phyloP scores from a whole-genome alignment of 331 rosid species.

The Quercus phellos region DNA sequence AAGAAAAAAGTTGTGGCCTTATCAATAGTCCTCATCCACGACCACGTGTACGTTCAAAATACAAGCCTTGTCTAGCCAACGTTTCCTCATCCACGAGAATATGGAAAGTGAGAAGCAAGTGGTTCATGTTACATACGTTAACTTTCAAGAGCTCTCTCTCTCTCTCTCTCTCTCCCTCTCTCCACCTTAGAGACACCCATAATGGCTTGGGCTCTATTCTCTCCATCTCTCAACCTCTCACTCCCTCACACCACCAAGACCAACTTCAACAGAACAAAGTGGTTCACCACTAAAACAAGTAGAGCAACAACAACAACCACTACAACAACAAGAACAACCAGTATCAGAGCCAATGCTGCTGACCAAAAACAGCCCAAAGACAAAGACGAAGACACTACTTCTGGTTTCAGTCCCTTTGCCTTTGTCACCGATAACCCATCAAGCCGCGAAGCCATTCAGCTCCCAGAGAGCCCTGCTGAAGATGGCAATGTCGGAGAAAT shows the following conservation, averaged over 20 bases:
- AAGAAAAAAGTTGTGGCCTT: too few species aligned
- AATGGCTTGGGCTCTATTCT: slow-evolving; percentile 45
- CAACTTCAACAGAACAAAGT: background rate
- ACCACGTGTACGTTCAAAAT: too few species aligned
- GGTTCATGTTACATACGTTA: slow-evolving; percentile 1
- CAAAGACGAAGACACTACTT: slow-evolving; percentile 23
- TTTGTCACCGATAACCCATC: slow-evolving; percentile 93
- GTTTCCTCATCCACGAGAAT: background rate
- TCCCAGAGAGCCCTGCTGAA: slow-evolving; percentile 77
- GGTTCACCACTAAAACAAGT: slow-evolving; percentile 5
- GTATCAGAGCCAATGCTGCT: slow-evolving; percentile 50
- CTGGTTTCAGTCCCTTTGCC: slow-evolving; percentile 81
- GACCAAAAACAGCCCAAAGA: slow-evolving; percentile 31
- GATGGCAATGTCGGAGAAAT: slow-evolving; percentile 96
- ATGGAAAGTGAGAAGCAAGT: background rate
- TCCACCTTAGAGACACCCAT: slow-evolving; percentile 19
- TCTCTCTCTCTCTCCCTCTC: background rate
- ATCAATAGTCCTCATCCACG: too few species aligned
- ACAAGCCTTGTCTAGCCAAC: background rate
- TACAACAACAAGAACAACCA: background rate
- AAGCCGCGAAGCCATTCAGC: slow-evolving; percentile 84
- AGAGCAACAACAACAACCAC: slow-evolving; percentile 8
- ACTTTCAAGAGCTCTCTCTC: background rate
- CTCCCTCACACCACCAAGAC: slow-evolving; percentile 20
- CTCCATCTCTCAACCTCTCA: slow-evolving; percentile 49